Evolutionary conservation across 2,329 filamentous ascomycete genomes (phyloP), one percentile per base, ranked within the genome.

Genomic region (Talaromyces rugulosus): DNA sequence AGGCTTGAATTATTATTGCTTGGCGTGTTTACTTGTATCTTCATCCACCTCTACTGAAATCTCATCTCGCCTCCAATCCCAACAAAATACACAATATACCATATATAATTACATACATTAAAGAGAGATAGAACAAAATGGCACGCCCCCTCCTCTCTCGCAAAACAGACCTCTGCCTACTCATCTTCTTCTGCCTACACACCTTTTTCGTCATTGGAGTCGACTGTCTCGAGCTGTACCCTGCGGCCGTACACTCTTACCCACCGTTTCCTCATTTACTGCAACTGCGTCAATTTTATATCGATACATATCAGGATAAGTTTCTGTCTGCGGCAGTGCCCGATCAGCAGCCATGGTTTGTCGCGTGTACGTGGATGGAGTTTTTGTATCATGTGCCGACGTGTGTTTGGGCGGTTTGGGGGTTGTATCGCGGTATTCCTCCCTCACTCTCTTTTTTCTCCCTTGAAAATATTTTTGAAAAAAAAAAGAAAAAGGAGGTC

Each of bases 311-410:
- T 71, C 78, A 81, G 14, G 87, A 90, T 69, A 83, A 82, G 59
- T 88, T 88, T 78, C 89, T 47, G 4, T 18, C 44, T 3, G 18
- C 44, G 2, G 44, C 11, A 11, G 16, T 8, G 1, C 89, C 7
- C 80, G 44, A 85, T 23, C 23, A 23, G 1, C 86, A 86, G 44
- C 71, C 78, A 4, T 90, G 85, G 82, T 89, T 89, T 70, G 75
- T 74, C 11, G 66, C 78, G 14, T 87, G 85, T 69, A 79, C 82
- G 30, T 82, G 80, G 70, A 81, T 88, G 69, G 87, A 90, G 70
- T 69, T 84, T 2, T 61, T 85, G 18, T 87, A 85, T 68, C 87
- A 89, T 71, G 72, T 86, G 0, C 87, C 87, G 0, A 68, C 88
- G 18, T 85, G 82, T 53, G 59, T 86, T 14, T 89, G 85, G 85